Evolutionary conservation across 2,329 filamentous ascomycete species (phyloP), one percentile per base, ranked within the genome.

Genomic region (Ophiostoma ulmi): DNA sequence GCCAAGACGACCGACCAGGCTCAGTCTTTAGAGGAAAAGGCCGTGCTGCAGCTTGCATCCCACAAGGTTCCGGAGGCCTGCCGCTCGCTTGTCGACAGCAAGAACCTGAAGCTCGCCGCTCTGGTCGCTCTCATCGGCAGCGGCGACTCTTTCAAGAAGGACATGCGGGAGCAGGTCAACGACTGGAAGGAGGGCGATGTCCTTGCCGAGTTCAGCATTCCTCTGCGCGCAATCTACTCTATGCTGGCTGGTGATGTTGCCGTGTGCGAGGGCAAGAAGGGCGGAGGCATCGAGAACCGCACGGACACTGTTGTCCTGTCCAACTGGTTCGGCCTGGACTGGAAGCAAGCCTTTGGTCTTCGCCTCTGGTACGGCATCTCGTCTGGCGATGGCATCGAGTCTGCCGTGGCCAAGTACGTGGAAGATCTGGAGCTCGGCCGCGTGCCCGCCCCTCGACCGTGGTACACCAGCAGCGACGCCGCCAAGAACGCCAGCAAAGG

Each of bases 321-420:
- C 0, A 86, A 91, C 75, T 89, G 90, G 66, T 99, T 97, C 78
- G 88, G 88, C 5, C 84, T 99, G 48, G 91, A 96, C 78, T 99
- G 95, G 95, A 90, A 92, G 78, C 94, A 97, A 77, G 90, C 94
- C 0, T 97, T 99, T 79, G 94, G 92, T 13, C 84, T 99, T 68
- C 89, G 94, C 63, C 83, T 99, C 1, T 98, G 93, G 91, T 99
- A 97, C 78, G 90, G 89, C 64, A 91, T 89, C 58, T 84, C 87
- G 2, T 83, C 86, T 44, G 84, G 88, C 55, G 90, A 93, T 64
- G 85, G 88, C 48, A 84, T 97, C 63, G 87, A 90, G 68, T 82
- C 84, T 65, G 94, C 94, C 2, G 89, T 99, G 5, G 80, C 84
- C 63, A 85, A 86, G 38, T 99, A 93, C 79, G 83, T 88, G 72